Percentiles rank a stretch among this genome's conserved stretches.
Conservation (phyloP, 305 asterid species). For the Petunia hybrid region DNA sequence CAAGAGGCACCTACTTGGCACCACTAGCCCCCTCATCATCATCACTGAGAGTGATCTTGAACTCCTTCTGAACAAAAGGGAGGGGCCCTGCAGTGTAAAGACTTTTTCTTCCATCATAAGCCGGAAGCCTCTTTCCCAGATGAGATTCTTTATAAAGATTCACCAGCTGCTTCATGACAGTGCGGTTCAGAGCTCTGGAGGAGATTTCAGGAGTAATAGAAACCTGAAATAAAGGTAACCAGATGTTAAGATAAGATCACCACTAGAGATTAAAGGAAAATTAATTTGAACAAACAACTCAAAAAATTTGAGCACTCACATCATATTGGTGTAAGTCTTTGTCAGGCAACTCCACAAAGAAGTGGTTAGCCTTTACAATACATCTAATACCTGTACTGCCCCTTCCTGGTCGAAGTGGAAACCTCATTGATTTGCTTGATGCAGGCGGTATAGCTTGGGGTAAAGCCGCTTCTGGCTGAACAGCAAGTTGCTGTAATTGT, state of each 20-base stretch:
- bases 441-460: conserved; percentile 69
- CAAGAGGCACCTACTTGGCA: conserved; percentile 50
- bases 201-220: conserved; percentile 84
- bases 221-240: conserved; percentile 51
- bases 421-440: conserved; percentile 85
- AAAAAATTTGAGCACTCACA: conserved; percentile 48
- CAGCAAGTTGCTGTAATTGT: conserved; percentile 52
- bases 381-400: conserved; percentile 73
- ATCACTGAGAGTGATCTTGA: conserved; percentile 66
- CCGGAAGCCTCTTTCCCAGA: conserved; percentile 86
- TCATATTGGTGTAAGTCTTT: conserved; percentile 96
- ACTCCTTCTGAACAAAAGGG: conserved; percentile 80
- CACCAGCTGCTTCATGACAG: conserved; percentile 85
- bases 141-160: conserved; percentile 74
- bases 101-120: conserved; percentile 94
- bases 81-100: conserved; percentile 95
- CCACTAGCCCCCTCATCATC: conserved; percentile 82
- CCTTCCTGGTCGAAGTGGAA: conserved; percentile 88
- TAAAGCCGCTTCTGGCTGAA: conserved; percentile 58
- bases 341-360: conserved; percentile 86
- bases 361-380: conserved; percentile 91
- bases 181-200: conserved; percentile 80
- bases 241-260: not conserved
- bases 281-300: not conserved
- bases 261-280: conserved; percentile 15